phyloP scores from a whole-genome alignment of 2,329 filamentous ascomycete species.

The Monilinia aucupariae region DNA sequence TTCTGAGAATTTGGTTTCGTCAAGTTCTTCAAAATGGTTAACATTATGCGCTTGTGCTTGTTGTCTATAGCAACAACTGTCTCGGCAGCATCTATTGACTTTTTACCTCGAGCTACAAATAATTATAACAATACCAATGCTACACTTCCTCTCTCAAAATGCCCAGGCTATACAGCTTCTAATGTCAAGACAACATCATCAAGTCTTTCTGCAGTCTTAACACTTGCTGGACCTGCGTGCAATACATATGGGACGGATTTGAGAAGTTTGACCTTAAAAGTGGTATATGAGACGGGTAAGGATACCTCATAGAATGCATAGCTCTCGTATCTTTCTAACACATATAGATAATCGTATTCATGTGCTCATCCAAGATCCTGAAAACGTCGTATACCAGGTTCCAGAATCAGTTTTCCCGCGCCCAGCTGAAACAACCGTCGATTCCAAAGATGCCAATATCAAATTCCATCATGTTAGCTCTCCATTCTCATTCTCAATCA shows the following conservation, averaged over 20 bases:
- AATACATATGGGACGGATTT: conserved; percentile 56
- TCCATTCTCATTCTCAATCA: conserved; percentile 58
- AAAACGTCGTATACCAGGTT: conserved; percentile 56
- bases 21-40: background rate
- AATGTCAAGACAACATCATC: conserved; percentile 42
- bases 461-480: conserved; percentile 47
- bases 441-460: conserved; percentile 39
- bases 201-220: conserved; percentile 52
- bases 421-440: conserved; percentile 38
- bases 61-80: background rate
- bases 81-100: conserved; percentile 1
- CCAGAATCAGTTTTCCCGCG: conserved; percentile 52
- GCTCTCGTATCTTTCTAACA: conserved; percentile 21
- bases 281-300: conserved; percentile 56
- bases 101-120: background rate
- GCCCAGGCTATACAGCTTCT: conserved; percentile 49
- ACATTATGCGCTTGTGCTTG: background rate
- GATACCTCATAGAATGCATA: conserved; percentile 22
- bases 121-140: background rate
- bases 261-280: conserved; percentile 49
- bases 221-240: conserved; percentile 53
- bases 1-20: background rate
- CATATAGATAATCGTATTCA: conserved; percentile 52
- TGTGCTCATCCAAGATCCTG: conserved; percentile 57
- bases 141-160: conserved; percentile 33